Evolutionary conservation across 78 protist species (phyloP), one percentile per base, ranked within the genome.

Genomic region (Trichosphaerium sp.): DNA sequence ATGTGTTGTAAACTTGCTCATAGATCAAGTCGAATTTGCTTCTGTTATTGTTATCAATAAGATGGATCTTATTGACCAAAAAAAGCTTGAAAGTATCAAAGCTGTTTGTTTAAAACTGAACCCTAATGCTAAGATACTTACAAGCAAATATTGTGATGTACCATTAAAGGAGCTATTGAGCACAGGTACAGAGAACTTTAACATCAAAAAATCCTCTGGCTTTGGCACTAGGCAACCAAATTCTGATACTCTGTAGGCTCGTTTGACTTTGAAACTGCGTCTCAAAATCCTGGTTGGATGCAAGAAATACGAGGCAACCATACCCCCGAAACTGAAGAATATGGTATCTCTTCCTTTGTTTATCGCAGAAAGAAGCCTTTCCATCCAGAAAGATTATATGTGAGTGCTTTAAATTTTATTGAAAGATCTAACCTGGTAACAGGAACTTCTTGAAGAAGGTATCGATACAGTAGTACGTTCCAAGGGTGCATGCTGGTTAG

Each of bases 1-100:
- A 34, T 57, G 58, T 34, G 44, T 92, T 26, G 69, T 51, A 5
- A 54, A 85, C 52, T 75, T 92, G 68, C 65, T 89, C 23, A 10
- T 83, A 12, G 93, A 89, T 41, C 97, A 93, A 57, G 40, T 91
- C 26, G 97, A 93, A 73, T 88, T 82, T 55, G 90, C 93, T 29
- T 63, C 90, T 63, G 88, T 90, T 12, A 48, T 93, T 28, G 12
- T 93, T 1, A 56, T 93, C 37, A 93, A 90, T 86, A 93, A 93
- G 54, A 35, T 37, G 47, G 83, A 77, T 47, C 34, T 69, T 21
- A 76, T 69, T 4, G 28, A 18, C 0, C 4, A 14, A 41, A 44
- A 68, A 2, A 29, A 38, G 5, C 12, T 77, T 1, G 31, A 54
- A 4, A 7, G 12, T 15, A 47, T 77, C 7, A 64, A 77, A 39